Base-by-base conservation (phyloP, 129 eudicot genomes). In the Mikania micrantha region DNA sequence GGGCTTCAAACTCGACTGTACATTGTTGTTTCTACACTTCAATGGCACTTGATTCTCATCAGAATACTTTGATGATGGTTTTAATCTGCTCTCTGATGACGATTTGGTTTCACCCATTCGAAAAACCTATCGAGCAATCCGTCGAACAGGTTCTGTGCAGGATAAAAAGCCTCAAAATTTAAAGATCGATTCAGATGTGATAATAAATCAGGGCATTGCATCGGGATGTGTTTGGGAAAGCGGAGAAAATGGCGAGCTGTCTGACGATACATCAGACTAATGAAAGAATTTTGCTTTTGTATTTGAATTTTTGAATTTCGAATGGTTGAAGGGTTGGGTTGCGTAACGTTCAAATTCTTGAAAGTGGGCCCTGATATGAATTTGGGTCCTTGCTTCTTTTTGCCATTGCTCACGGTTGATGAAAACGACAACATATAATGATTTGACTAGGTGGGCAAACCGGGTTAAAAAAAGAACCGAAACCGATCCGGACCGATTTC, bases 21-120 rank as follows among this genome's bases (percentile, higher is more conserved):
- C 71, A 68, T 64, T 77, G 70, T 70, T 65, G 41, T 72, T 79
- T 69, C 59, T 81, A 35, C 65, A 69, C 80, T 83, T 83, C 2
- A 60, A 47, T 15, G 91, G 91, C 17, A 25, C 64, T 75, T 84
- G 91, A 75, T 87, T 90, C 71, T 90, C 95, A 75, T 90, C 90
- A 5, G 86, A 66, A 64, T 69, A 86, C 68, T 70, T 84, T 0
- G 86, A 65, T 6, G 78, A 59, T 29, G 79, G 68, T 64, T 81
- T 86, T 19, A 44, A 73, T 72, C 86, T 67, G 64, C 38, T 89
- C 41, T 76, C 94, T 39, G 67, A 72, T 12, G 85, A 76, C 32
- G 65, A 77, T 67, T 74, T 75, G 6, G 79, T 83, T 70, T 88
- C 96, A 13, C 83, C 83, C 96, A 88, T 88, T 67, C n/a, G n/a